phyloP scores from a whole-genome alignment of 192 early-diverging fungal species.

The Backusella parvicylindrica region DNA sequence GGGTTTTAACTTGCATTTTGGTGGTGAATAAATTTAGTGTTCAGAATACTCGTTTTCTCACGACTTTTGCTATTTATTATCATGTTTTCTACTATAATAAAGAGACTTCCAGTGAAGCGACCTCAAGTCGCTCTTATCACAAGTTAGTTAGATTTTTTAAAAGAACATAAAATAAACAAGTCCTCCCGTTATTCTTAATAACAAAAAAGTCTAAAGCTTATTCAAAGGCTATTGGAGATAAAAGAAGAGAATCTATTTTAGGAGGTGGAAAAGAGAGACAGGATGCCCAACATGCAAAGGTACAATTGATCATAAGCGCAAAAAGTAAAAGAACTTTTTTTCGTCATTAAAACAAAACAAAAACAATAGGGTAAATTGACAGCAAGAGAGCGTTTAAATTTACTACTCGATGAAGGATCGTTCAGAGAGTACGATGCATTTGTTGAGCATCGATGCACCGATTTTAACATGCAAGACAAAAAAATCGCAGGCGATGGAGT shows the following conservation, averaged over 20 bases:
- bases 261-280: constrained; percentile 84
- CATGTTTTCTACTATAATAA: neutral
- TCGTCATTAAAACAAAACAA: neutral
- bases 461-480: constrained; percentile 81
- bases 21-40: no score
- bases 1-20: no score
- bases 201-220: neutral
- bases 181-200: neutral
- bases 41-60: no score
- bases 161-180: neutral
- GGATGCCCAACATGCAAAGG: constrained; percentile 82
- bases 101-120: neutral
- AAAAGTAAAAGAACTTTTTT: neutral
- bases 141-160: neutral
- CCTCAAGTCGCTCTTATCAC: neutral
- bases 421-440: constrained; percentile 93
- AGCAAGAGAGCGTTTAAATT: constrained; percentile 83
- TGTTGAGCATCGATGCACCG: constrained; percentile 90
- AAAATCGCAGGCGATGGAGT: constrained; percentile 93
- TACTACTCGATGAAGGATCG: constrained; percentile 78
- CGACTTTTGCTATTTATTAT: neutral
- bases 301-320: constrained; percentile 19
- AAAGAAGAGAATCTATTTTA: constrained; percentile 66
- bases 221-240: constrained; percentile 45
- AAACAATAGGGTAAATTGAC: constrained; percentile 80